Evolutionary conservation across 1,139 yeast species (phyloP), one percentile per base, ranked within the genome.

Genomic region (Lodderomyces beijingensis): DNA sequence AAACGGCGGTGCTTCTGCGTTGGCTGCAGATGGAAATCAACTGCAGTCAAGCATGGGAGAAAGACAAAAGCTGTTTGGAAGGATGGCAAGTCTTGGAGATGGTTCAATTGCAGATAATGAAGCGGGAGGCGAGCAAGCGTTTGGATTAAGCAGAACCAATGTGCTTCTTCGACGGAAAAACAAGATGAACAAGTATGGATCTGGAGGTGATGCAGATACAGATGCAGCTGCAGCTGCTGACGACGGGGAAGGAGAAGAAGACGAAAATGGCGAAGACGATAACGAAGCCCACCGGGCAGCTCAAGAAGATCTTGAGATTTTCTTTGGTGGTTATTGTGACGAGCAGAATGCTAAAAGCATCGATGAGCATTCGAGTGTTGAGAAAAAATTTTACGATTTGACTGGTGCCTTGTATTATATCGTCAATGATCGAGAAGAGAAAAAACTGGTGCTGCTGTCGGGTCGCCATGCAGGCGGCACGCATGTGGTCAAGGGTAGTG

Each of bases 401-500:
- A 30, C 40, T 0, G 44, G 44, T 2, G 44, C 44, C 4, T 32
- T 40, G 18, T 33, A 35, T 16, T 40, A 34, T 21, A 40, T 40
- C n/a, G 35, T 32, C 5, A 26, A 30, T 15, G 38, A 34, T 15
- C 25, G 17, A 7, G 28, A 33, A 6, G 39, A 35, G 15, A 19
- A 19, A n/a, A 8, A n/a, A 19, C 22, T n/a, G n/a, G n/a, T n/a
- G n/a, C n/a, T n/a, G n/a, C n/a, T n/a, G n/a, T n/a, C n/a, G n/a
- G n/a, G n/a, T n/a, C n/a, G n/a, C n/a, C n/a, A n/a, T n/a, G n/a
- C n/a, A n/a, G n/a, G n/a, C n/a, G n/a, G n/a, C n/a, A n/a, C n/a
- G n/a, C n/a, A n/a, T n/a, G n/a, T n/a, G n/a, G n/a, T n/a, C n/a
- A n/a, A n/a, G n/a, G n/a, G n/a, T n/a, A n/a, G n/a, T n/a, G n/a